Base-by-base conservation (phyloP, 2,329 filamentous ascomycete species). In the Ceratocystiopsis brevicomis region DNA sequence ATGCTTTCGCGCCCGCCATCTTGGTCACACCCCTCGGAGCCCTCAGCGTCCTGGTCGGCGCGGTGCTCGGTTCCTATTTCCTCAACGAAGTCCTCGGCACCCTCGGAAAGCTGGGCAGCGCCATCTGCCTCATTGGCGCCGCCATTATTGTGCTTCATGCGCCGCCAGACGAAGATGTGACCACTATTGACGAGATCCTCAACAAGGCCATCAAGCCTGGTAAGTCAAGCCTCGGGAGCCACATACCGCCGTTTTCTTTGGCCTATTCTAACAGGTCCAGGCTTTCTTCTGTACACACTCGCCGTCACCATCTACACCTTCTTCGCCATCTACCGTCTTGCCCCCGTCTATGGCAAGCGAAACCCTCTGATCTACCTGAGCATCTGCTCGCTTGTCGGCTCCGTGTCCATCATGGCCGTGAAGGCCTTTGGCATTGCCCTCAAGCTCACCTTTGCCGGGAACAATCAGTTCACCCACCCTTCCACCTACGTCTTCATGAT, bases 401-500 rank as follows among this genome's bases (percentile, higher is more conserved):
- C 87, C 42, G 81, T 98, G 48, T 96, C 90, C 13, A 88, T 98
- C 66, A 98, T 98, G 90, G 86, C 90, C 32, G 83, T 96, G 62
- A 98, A 98, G 67, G 90, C 90, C 5, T 96, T 98, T 54, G 90
- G 90, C 45, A 95, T 96, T 58, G 92, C 90, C 34, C 69, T 98
- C 51, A 98, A 98, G 64, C 76, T 98, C 56, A 96, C 88, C 0
- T 75, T 98, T 51, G 77, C 72, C 40, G 90, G 88, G 43, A 81
- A 92, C 61, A 98, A 98, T 62, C 90, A 98, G 61, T 95, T 98
- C 60, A 76, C 75, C 6, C 84, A 93, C 53, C 84, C 92, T 2
- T 94, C 86, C 41, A 98, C 92, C 47, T 98, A 98, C 54, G 87
- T 95, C 49, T 98, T 98, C 59, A 78, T 88, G 61, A 95, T 98